These are phyloP conservation scores for Cladophialophora immunda DNA, from an alignment of 2,329 filamentous ascomycete species.

Conservation along the genomic window DNA sequence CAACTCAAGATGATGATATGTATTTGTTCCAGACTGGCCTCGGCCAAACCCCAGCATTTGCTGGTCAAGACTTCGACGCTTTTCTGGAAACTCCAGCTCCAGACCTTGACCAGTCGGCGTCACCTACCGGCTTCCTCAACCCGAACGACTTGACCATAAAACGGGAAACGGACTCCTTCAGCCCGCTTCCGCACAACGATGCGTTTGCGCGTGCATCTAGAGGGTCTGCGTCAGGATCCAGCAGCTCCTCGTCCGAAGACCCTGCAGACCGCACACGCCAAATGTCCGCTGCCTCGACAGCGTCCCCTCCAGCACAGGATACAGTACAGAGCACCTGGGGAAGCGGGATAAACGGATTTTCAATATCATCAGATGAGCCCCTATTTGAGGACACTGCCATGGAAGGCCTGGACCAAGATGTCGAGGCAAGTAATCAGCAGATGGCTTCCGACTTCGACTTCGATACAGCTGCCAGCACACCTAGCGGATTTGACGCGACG, in stretches of 20 bases:
- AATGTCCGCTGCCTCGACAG: conserved; percentile 51
- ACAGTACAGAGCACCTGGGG: conserved; percentile 40
- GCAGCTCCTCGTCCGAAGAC: conserved; percentile 55
- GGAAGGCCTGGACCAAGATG: conserved; percentile 49
- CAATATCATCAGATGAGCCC: conserved; percentile 51
- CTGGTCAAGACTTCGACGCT: conserved; percentile 54
- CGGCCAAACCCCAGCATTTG: conserved; percentile 48
- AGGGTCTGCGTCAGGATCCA: conserved; percentile 55
- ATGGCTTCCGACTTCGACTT: conserved; percentile 61
- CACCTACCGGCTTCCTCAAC: conserved; percentile 44
- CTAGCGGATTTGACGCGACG: conserved; percentile 51
- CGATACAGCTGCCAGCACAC: conserved; percentile 57
- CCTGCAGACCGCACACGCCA: conserved; percentile 52
- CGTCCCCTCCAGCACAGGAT: conserved; percentile 51
- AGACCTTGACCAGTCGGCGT: conserved; percentile 42
- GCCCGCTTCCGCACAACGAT: conserved; percentile 39
- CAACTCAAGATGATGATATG: conserved; percentile 51
- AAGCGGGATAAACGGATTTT: conserved; percentile 45
- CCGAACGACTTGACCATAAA: conserved; percentile 38
- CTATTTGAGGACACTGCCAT: conserved; percentile 51
- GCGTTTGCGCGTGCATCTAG: conserved; percentile 50
- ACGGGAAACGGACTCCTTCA: conserved; percentile 36
- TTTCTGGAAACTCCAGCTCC: conserved; percentile 50
- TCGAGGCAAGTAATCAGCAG: conserved; percentile 56
- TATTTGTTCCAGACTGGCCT: conserved; percentile 52